These are phyloP conservation scores for Eutrema yunnanense DNA, from an alignment of 345 rosid genomes.

Conservation along the genomic window DNA sequence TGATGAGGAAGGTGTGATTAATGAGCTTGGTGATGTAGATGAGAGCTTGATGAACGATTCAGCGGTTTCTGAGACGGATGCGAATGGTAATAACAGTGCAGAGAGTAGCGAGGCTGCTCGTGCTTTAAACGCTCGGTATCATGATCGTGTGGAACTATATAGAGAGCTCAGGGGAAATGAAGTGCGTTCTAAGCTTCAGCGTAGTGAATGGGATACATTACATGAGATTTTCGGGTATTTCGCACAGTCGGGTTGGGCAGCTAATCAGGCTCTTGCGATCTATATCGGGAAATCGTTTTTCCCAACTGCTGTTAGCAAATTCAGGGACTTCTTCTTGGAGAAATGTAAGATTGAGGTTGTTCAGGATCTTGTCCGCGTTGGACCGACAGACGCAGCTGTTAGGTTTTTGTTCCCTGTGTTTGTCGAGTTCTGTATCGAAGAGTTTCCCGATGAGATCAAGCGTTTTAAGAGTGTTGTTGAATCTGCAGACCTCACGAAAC, in stretches of 20 bases:
- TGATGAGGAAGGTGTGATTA: slow-evolving; percentile 19
- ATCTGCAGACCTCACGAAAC: slow-evolving; percentile 84
- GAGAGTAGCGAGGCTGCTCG: slow-evolving; percentile 13
- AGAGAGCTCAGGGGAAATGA: slow-evolving; percentile 42
- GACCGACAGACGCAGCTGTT: slow-evolving; percentile 61
- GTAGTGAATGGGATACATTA: slow-evolving; percentile 38
- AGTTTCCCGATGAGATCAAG: slow-evolving; percentile 73
- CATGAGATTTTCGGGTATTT: slow-evolving; percentile 47
- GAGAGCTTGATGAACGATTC: slow-evolving; percentile 8
- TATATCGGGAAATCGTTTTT: slow-evolving; percentile 82
- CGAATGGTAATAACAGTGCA: neutral
- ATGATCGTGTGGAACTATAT: slow-evolving; percentile 57
- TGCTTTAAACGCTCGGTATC: slow-evolving; percentile 13
- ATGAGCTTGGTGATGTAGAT: slow-evolving; percentile 17
- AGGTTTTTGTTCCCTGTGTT: slow-evolving; percentile 78
- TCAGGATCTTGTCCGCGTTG: slow-evolving; percentile 46
- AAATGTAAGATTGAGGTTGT: slow-evolving; percentile 45
- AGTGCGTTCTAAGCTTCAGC: slow-evolving; percentile 33
- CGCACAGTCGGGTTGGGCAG: slow-evolving; percentile 70
- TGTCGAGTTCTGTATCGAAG: slow-evolving; percentile 75
- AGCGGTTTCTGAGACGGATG: slow-evolving; percentile 7
- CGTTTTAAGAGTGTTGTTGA: slow-evolving; percentile 50
- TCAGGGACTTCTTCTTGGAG: slow-evolving; percentile 45
- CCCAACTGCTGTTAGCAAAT: slow-evolving; percentile 61
- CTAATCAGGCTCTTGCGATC: slow-evolving; percentile 78